Evolutionary conservation across 2,329 filamentous ascomycete species (phyloP).

Genomic region (Mycosphaerelloides madeirae): DNA sequence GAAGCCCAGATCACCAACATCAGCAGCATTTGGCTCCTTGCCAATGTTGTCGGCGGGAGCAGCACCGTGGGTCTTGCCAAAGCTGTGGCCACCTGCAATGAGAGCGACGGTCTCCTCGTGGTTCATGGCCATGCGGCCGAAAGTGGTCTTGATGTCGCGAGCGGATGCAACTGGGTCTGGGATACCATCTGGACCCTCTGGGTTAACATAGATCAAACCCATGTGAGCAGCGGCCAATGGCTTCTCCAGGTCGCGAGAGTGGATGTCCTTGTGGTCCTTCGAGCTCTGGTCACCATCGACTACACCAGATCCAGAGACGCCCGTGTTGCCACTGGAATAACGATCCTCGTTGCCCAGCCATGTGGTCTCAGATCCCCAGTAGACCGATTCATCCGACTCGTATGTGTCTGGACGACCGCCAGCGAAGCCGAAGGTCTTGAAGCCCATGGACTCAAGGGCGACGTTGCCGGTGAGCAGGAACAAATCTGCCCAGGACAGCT

Average conservation of each 20-base stretch:
- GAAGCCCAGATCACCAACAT: constrained; percentile 62
- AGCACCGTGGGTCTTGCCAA: constrained; percentile 78
- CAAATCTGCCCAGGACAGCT: constrained; percentile 76
- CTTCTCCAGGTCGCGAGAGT: constrained; percentile 61
- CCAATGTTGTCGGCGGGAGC: constrained; percentile 60
- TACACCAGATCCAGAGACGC: constrained; percentile 40
- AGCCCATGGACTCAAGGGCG: constrained; percentile 70
- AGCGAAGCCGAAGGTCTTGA: constrained; percentile 68
- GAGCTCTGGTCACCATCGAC: constrained; percentile 40
- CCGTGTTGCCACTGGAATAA: constrained; percentile 53
- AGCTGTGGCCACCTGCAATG: constrained; percentile 72
- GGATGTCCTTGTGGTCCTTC: constrained; percentile 41
- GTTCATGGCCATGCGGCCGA: constrained; percentile 77
- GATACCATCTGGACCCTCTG: constrained; percentile 68
- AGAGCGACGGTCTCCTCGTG: constrained; percentile 76
- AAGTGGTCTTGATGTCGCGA: constrained; percentile 68
- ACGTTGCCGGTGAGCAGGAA: constrained; percentile 69
- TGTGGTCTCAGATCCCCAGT: constrained; percentile 72
- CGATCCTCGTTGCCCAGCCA: constrained; percentile 72
- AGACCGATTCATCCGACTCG: constrained; percentile 70
- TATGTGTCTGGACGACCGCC: constrained; percentile 68
- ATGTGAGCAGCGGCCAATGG: constrained; percentile 66
- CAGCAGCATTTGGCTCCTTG: constrained; percentile 61
- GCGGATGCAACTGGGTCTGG: constrained; percentile 66
- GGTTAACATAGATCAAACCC: constrained; percentile 79